Conservation (phyloP, 2,329 filamentous ascomycete genomes). For the Talaromyces sp. region DNA sequence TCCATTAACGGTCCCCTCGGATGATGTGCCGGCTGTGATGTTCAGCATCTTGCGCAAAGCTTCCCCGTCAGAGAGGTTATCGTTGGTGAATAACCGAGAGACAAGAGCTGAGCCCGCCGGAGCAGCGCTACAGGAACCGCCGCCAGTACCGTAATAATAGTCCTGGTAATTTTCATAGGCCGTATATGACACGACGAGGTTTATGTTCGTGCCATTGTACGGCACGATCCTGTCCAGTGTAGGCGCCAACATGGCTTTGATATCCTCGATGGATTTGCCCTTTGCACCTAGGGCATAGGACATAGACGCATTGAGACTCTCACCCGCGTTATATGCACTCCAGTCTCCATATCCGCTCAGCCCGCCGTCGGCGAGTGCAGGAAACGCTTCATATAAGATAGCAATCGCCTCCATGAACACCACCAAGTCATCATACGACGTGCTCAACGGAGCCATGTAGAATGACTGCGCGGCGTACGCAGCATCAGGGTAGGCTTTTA, state of each 20-base stretch:
- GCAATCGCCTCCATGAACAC: slow-evolving; percentile 61
- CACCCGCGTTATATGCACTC: background rate
- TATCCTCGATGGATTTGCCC: background rate
- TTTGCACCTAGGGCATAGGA: background rate
- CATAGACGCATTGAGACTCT: background rate
- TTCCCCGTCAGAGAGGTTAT: slow-evolving; percentile 2
- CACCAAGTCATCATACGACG: slow-evolving; percentile 56
- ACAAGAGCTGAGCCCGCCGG: background rate
- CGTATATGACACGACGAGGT: background rate
- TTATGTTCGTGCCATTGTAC: slow-evolving; percentile 2
- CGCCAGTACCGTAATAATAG: background rate
- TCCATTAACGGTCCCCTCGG: slow-evolving; percentile 34
- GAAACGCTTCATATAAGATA: slow-evolving; percentile 46
- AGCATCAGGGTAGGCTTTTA: slow-evolving; percentile 57
- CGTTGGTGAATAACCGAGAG: background rate
- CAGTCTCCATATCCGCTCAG: background rate
- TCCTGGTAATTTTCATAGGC: background rate
- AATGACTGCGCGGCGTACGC: slow-evolving; percentile 26
- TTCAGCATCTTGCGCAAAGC: slow-evolving; percentile 37
- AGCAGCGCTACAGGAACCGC: background rate
- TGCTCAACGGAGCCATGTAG: slow-evolving; percentile 13
- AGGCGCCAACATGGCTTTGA: background rate
- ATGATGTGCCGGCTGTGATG: slow-evolving; percentile 29
- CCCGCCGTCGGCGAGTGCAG: slow-evolving; percentile 46
- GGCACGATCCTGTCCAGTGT: background rate